Evolutionary conservation across 495 filamentous ascomycete species (phyloP).

Genomic region (Hamigera avellanea): DNA sequence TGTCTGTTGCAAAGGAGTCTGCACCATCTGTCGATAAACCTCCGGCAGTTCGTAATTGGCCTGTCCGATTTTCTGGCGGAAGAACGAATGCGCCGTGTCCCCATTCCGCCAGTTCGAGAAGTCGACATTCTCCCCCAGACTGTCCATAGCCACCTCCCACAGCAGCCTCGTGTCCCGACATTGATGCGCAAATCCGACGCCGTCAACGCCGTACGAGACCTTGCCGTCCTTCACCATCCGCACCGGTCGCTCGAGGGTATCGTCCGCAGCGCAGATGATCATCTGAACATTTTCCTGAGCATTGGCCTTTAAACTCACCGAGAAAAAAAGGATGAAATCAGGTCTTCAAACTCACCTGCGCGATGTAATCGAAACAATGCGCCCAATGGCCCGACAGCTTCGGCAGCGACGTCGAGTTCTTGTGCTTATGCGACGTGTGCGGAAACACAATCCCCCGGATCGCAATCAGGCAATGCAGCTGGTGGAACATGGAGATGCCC

Average conservation of each 20-base stretch:
- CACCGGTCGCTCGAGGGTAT: conserved; percentile 17
- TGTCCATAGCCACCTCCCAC: conserved; percentile 7
- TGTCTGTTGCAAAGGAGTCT: too few species aligned
- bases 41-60: too few species aligned
- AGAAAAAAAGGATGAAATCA: background rate
- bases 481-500: conserved; percentile 37
- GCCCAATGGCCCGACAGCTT: conserved; percentile 7
- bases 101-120: conserved; percentile 1
- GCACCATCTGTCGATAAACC: too few species aligned
- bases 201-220: conserved; percentile 4
- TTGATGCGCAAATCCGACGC: conserved; percentile 9
- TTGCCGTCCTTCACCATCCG: conserved; percentile 10
- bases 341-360: conserved; percentile 9
- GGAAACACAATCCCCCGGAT: conserved; percentile 4
- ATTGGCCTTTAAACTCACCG: too few species aligned
- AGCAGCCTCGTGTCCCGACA: conserved; percentile 8
- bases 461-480: conserved; percentile 36
- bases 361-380: conserved; percentile 14
- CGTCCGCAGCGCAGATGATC: conserved; percentile 11
- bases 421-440: conserved; percentile 1
- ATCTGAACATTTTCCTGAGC: background rate
- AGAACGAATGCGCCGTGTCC: too few species aligned
- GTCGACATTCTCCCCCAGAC: background rate
- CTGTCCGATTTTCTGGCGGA: too few species aligned
- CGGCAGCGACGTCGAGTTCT: conserved; percentile 1